Evolutionary conservation across 169 alveolate genomes (phyloP), one percentile per base, ranked within the genome.

Genomic region (Eimeria acervulina): DNA sequence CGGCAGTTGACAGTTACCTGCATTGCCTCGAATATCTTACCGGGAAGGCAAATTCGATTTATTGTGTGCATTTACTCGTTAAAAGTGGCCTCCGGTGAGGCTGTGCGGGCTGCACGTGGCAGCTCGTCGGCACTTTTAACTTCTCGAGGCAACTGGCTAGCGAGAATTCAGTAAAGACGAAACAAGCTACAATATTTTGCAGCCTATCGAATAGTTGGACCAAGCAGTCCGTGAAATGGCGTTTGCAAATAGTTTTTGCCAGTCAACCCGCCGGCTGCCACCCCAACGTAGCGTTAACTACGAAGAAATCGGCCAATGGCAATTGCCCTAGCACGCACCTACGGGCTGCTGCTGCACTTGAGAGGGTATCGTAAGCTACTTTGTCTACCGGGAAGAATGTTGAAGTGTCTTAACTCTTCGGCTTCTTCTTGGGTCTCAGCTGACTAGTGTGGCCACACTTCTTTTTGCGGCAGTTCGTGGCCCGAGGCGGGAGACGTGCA

Each of bases 381-480:
- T 33, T 13, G 52, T 47, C 13, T 72, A 28, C 83, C 83, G 4
- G 47, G 51, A 28, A 47, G 31, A 17, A 6, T 13, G 31, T 36
- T 36, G 13, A 2, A 33, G 31, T 36, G 1, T 21, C 51, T 96
- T 55, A 88, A 72, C 74, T 88, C 98, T 97, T 97, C 72, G 99
- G 98, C 99, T 99, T 99, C 99, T 99, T 99, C 99, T 99, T 99
- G 96, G 99, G 99, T 96, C 99, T 98, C 97, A 99, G 98, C 97
- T 99, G 99, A 97, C 99, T 98, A 98, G 99, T 98, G 98, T 99
- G 99, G 59, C 99, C 99, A 97, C 99, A 99, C 98, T 99, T 99
- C 98, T 99, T 99, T 99, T 99, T 99, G 96, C 99, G 99, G 99
- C 99, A 99, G 98, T 99, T 99, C 96, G 99, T 98, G 63, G 99